Conservation (phyloP, 1,139 yeast genomes). For the Pichia sp. region DNA sequence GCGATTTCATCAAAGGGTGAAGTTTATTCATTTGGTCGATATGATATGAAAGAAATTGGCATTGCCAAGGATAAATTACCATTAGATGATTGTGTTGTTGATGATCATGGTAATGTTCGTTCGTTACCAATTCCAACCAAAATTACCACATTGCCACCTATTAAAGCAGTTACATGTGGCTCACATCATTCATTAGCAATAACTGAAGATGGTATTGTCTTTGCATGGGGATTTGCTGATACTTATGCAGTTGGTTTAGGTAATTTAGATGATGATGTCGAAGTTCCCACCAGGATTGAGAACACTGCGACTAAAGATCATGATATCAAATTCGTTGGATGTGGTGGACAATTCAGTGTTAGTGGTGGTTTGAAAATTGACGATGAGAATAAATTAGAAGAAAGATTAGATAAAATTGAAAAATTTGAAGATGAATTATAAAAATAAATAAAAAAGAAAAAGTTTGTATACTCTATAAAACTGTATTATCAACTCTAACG, state of each 20-base stretch:
- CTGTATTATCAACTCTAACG: constrained; percentile 41
- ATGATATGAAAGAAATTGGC: constrained; percentile 91
- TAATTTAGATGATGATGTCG: constrained; percentile 86
- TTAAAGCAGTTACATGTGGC: constrained; percentile 70
- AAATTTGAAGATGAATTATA: constrained; percentile 32
- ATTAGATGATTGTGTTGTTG: constrained; percentile 49
- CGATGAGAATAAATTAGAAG: constrained; percentile 53
- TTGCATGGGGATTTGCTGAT: constrained; percentile 97
- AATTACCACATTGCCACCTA: constrained; percentile 49
- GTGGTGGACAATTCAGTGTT: constrained; percentile 93
- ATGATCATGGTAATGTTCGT: constrained; percentile 73
- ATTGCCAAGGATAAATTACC: constrained; percentile 57
- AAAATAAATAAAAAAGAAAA: background rate
- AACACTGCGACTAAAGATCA: constrained; percentile 88
- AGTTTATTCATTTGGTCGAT: constrained; percentile 80
- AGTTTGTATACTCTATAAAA: constrained; percentile 1
- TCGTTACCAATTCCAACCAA: constrained; percentile 84
- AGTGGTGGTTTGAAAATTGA: constrained; percentile 69
- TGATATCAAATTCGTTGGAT: constrained; percentile 64
- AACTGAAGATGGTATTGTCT: constrained; percentile 75
- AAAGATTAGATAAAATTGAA: constrained; percentile 39
- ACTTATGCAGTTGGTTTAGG: constrained; percentile 96
- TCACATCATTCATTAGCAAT: constrained; percentile 90
- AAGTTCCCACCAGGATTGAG: constrained; percentile 73
- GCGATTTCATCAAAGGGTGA: constrained; percentile 69